phyloP scores from a whole-genome alignment of 225 moss, liverwort and hornwort species.

The Asterella californica region DNA sequence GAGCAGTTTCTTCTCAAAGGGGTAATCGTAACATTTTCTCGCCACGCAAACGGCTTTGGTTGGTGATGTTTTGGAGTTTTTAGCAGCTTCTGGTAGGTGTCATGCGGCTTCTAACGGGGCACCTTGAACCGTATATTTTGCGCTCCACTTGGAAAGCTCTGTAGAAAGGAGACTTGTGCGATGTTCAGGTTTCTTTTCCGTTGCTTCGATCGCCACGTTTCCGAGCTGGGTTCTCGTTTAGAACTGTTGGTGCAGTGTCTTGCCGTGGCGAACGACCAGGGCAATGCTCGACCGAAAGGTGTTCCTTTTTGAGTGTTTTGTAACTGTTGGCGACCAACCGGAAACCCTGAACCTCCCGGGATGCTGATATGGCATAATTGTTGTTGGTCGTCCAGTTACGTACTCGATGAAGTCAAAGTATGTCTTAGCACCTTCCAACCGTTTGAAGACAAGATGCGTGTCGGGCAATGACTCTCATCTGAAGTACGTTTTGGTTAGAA shows the following conservation, averaged over 20 bases:
- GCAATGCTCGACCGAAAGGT: not conserved
- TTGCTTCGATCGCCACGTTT: not conserved
- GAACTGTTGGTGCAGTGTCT: not conserved
- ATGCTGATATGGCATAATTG: not conserved
- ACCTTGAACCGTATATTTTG: not conserved
- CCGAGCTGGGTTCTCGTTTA: not conserved
- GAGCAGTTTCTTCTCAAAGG: not conserved
- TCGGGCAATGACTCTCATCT: too few species aligned
- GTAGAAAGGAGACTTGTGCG: not conserved
- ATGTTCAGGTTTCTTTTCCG: not conserved
- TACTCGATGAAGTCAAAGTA: not conserved
- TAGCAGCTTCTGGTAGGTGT: not conserved
- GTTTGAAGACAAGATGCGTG: not conserved
- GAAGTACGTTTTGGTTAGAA: too few species aligned
- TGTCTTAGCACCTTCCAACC: not conserved
- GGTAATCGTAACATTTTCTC: not conserved
- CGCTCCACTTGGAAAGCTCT: not conserved
- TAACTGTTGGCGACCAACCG: too few species aligned
- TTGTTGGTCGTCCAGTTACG: not conserved
- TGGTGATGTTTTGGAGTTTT: not conserved
- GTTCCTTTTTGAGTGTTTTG: not conserved
- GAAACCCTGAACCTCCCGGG: not conserved
- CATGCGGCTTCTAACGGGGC: not conserved
- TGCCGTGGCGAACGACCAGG: too few species aligned
- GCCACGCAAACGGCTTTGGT: not conserved